These are phyloP conservation scores for Aethionema arabicum DNA, from an alignment of 345 rosid genomes.

Conservation along the genomic window DNA sequence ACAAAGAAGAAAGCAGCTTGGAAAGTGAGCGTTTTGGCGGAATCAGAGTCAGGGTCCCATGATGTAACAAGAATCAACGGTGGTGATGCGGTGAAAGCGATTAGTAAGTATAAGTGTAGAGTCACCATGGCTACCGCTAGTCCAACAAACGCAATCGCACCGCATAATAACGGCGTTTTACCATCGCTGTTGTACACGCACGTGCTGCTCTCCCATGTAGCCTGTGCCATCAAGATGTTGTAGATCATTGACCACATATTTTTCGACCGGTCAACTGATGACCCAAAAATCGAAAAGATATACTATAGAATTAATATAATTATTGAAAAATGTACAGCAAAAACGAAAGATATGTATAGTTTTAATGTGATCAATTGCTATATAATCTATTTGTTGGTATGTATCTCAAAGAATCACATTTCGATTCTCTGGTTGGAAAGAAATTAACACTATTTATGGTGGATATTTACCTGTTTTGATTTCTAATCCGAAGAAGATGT, in stretches of 20 bases:
- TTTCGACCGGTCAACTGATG: neutral
- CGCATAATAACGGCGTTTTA: conserved; percentile 63
- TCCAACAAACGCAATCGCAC: conserved; percentile 57
- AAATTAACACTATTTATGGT: no score
- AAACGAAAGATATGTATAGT: neutral
- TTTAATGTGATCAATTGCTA: neutral
- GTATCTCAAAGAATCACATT: neutral
- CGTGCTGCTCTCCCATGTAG: conserved; percentile 46
- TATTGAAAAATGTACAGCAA: neutral
- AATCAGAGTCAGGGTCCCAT: conserved; percentile 53
- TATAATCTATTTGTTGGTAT: neutral
- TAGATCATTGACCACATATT: neutral
- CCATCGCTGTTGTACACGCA: conserved; percentile 79
- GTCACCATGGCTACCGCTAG: conserved; percentile 68
- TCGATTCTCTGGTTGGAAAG: no score
- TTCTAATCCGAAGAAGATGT: no score
- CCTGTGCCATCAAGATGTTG: conserved; percentile 44
- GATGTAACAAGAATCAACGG: conserved; percentile 44
- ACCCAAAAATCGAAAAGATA: neutral
- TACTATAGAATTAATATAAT: neutral
- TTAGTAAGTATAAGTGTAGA: conserved; percentile 59
- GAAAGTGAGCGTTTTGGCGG: conserved; percentile 46
- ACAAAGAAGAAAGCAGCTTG: conserved; percentile 81
- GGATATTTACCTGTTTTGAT: no score
- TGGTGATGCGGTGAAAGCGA: conserved; percentile 64